Evolutionary conservation across 2,329 filamentous ascomycete genomes (phyloP).

Genomic region (Hypoxylon sp.): DNA sequence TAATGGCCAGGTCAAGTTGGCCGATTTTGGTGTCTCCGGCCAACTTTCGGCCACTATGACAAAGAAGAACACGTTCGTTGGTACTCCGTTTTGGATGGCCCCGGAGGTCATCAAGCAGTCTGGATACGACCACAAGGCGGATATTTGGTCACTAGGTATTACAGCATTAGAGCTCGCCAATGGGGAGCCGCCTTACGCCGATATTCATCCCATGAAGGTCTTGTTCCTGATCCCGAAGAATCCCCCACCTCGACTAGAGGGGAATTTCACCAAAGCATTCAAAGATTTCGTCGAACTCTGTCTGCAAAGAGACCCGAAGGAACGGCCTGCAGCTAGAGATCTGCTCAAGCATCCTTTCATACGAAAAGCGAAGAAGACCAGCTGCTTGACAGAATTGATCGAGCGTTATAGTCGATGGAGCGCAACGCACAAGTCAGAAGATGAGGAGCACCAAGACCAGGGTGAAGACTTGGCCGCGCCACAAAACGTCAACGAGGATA

Average conservation of each 20-base stretch:
- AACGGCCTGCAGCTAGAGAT: constrained; percentile 88
- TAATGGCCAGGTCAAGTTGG: constrained; percentile 95
- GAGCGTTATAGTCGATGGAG: constrained; percentile 91
- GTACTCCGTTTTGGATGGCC: constrained; percentile 99
- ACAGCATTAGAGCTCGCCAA: constrained; percentile 93
- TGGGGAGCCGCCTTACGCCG: constrained; percentile 93
- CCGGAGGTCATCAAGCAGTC: constrained; percentile 99
- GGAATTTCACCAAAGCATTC: constrained; percentile 85
- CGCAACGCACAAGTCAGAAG: constrained; percentile 80
- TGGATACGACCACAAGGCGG: constrained; percentile 96
- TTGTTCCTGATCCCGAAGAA: constrained; percentile 97
- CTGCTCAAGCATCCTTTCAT: constrained; percentile 92
- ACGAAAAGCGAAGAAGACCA: constrained; percentile 91
- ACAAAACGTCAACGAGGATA: constrained; percentile 78
- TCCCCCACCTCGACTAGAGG: constrained; percentile 83
- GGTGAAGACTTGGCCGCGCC: constrained; percentile 71
- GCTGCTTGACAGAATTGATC: constrained; percentile 96
- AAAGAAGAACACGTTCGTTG: constrained; percentile 99
- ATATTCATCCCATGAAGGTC: constrained; percentile 99
- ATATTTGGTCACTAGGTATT: constrained; percentile 97
- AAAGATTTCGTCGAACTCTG: constrained; percentile 90
- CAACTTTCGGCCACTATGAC: constrained; percentile 98
- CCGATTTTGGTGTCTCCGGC: constrained; percentile 96
- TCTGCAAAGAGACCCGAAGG: constrained; percentile 88
- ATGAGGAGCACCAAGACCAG: constrained; percentile 75